These are phyloP conservation scores for Danielia oregonensis DNA, from an alignment of 805 yeast species.

Conservation along the genomic window DNA sequence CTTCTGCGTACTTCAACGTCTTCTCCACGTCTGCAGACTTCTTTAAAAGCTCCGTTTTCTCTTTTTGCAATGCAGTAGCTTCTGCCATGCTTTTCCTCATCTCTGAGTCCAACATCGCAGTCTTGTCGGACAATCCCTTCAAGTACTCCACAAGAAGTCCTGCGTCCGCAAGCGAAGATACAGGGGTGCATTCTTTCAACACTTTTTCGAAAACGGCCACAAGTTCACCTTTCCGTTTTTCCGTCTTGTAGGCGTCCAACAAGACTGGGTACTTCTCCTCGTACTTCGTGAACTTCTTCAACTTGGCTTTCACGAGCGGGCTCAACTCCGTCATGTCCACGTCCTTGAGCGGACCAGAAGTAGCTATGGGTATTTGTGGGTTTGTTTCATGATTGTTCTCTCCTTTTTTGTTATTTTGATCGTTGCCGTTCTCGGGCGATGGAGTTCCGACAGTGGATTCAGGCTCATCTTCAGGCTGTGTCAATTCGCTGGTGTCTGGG, in stretches of 20 bases:
- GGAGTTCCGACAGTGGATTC: slow-evolving; percentile 11
- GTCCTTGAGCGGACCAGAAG: slow-evolving; percentile 11
- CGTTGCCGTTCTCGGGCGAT: slow-evolving; percentile 3
- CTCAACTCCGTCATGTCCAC: slow-evolving; percentile 46
- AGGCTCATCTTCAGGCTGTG: slow-evolving; percentile 44
- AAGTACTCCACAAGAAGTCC: slow-evolving; percentile 69
- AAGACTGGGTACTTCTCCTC: slow-evolving; percentile 87
- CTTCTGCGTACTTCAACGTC: slow-evolving; percentile 13
- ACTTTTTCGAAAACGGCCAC: slow-evolving; percentile 63
- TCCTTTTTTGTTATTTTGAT: slow-evolving; percentile 1
- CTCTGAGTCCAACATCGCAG: slow-evolving; percentile 60
- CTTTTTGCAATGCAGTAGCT: slow-evolving; percentile 9
- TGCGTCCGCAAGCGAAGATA: slow-evolving; percentile 68
- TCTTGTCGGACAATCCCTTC: slow-evolving; percentile 56
- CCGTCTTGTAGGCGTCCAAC: slow-evolving; percentile 79
- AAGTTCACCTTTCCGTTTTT: slow-evolving; percentile 62
- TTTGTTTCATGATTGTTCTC: background rate
- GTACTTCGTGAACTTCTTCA: slow-evolving; percentile 77
- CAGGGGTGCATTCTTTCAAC: slow-evolving; percentile 76
- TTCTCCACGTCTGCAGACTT: slow-evolving; percentile 11
- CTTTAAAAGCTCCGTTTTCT: slow-evolving; percentile 10
- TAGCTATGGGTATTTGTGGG: background rate
- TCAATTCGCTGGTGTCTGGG: slow-evolving; percentile 43
- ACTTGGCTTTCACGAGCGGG: slow-evolving; percentile 53
- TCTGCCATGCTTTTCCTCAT: slow-evolving; percentile 46